A percentile compares a stretch with the other conserved stretches of the same genome.
Conservation (phyloP, 2,329 filamentous ascomycete genomes). For the Plectosphaerella sp. region DNA sequence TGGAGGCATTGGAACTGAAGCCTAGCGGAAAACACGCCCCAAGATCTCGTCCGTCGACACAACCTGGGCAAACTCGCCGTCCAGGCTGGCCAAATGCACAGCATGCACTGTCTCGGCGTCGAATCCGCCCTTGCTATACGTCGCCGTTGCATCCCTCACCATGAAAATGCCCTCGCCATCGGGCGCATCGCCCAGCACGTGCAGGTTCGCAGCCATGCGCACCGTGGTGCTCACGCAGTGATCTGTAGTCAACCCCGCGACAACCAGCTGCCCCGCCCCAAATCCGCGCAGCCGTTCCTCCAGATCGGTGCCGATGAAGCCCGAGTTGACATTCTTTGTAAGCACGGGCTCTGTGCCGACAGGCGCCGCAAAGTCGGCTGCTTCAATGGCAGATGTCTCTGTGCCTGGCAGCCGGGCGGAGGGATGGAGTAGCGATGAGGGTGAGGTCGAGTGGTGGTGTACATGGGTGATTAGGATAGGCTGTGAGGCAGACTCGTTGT, state of each 20-base stretch:
- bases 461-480: conserved; percentile 36
- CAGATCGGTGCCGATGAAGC: conserved; percentile 39
- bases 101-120: conserved; percentile 40
- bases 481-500: conserved; percentile 4
- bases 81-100: conserved; percentile 37
- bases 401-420: conserved; percentile 19
- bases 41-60: conserved; percentile 28
- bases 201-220: conserved; percentile 41
- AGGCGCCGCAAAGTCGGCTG: conserved; percentile 17
- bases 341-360: conserved; percentile 30
- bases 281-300: conserved; percentile 27
- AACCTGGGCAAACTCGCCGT: conserved; percentile 39
- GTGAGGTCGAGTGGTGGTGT: conserved; percentile 33
- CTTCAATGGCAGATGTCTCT: conserved; percentile 22
- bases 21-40: not conserved
- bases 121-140: conserved; percentile 34
- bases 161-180: conserved; percentile 19
- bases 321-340: conserved; percentile 39
- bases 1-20: not conserved
- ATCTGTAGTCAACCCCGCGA: conserved; percentile 40
- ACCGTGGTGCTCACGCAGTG: conserved; percentile 44
- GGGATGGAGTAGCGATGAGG: conserved; percentile 29
- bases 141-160: conserved; percentile 39
- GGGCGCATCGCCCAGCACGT: conserved; percentile 29
- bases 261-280: conserved; percentile 29